Evolutionary conservation across 2,329 filamentous ascomycete genomes (phyloP), one percentile per base, ranked within the genome.

Genomic region (Fusarium fracticaudum): DNA sequence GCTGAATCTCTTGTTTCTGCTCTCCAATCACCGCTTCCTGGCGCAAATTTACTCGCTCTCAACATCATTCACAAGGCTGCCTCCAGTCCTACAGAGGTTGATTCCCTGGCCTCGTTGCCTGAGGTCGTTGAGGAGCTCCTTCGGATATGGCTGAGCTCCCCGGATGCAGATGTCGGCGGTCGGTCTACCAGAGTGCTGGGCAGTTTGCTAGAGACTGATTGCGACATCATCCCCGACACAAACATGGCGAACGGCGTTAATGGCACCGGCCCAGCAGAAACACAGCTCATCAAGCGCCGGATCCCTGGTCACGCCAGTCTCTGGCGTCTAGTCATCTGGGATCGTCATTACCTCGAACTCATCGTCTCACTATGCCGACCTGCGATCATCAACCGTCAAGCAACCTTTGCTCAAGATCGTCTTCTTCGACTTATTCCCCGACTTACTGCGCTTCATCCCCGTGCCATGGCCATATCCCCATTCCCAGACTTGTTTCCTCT

Each of bases 21-120:
- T 31, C 83, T 91, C 22, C 80, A 80, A 53, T 90, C 89, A 3
- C 85, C 88, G 3, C 83, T 88, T 1, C 85, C 89, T 1, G 87
- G 88, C 5, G 88, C 88, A 37, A 90, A 90, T 77, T 81, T 90
- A 22, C 86, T 92, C 31, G 89, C 86, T 76, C 84, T 92, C 74
- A 81, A 85, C 60, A 84, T 91, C 61, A 76, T 91, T 35, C 83
- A 87, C 68, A 91, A 91, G 76, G 89, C 88, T 8, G 81, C 87
- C 29, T 78, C 80, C 22, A 82, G 82, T 8, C 85, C 88, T 18
- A 79, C 83, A 58, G 87, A 90, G 57, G 85, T 85, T 38, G 84
- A 86, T 43, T 85, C 87, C 40, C 80, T 91, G 10, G 86, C 86
- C 51, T 83, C 82, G 44, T 84, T 89, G 79, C 85, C 86, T 44